Evolutionary conservation across 768 basidiomycete genomes (phyloP).

Genomic region (Trametes sanguinea): DNA sequence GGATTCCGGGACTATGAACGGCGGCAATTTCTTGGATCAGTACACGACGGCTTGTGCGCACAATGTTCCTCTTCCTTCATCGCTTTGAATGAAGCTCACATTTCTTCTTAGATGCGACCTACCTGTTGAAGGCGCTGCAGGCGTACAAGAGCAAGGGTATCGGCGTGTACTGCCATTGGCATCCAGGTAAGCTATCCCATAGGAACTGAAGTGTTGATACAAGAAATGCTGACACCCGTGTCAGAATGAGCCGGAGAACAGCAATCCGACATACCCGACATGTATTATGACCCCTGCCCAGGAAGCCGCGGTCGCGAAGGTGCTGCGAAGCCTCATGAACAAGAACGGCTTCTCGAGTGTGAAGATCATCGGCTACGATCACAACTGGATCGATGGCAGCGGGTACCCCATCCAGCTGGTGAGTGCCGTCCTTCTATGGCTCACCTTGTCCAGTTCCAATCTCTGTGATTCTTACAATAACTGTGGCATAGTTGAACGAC

Average conservation of each 20-base stretch:
- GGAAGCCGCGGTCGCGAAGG: constrained; percentile 59
- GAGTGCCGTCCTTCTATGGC: constrained; percentile 2
- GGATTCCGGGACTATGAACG: constrained; percentile 61
- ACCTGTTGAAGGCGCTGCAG: constrained; percentile 71
- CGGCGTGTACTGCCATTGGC: constrained; percentile 60
- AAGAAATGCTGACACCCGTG: not conserved
- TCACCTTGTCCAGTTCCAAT: too few relatives aligned
- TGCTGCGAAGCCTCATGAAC: constrained; percentile 60
- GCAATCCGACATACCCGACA: constrained; percentile 69
- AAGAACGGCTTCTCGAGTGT: constrained; percentile 58
- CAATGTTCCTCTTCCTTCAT: not conserved
- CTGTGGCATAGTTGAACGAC: constrained; percentile 51
- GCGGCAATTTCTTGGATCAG: constrained; percentile 55
- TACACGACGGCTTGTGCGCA: constrained; percentile 51
- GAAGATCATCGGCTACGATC: constrained; percentile 69
- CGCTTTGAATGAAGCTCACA: not conserved
- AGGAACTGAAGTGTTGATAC: not conserved
- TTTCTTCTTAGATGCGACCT: constrained; percentile 57
- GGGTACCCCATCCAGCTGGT: constrained; percentile 62
- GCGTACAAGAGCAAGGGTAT: constrained; percentile 65
- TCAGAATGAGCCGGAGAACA: constrained; percentile 58
- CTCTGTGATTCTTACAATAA: too few relatives aligned
- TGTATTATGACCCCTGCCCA: constrained; percentile 53
- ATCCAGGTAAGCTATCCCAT: constrained; percentile 41
- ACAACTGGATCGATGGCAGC: constrained; percentile 73